Evolutionary conservation across 306 rosid genomes (phyloP).

Genomic region (Corylus avellana): DNA sequence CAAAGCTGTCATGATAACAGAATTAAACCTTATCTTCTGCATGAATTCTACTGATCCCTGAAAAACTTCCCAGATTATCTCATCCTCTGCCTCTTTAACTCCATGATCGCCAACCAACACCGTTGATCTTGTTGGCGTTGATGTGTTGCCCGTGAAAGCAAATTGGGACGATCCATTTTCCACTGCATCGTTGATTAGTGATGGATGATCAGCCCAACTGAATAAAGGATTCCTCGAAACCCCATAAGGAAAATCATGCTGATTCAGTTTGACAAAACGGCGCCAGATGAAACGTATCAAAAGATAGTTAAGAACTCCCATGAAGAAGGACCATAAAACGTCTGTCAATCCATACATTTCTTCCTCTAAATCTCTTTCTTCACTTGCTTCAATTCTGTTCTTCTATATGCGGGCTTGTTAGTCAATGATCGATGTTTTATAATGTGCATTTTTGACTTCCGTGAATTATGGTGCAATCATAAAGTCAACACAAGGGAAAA

Average conservation of each 20-base stretch:
- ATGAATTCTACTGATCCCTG: slow-evolving; percentile 73
- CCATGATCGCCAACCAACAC: slow-evolving; percentile 54
- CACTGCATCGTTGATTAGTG: slow-evolving; percentile 71
- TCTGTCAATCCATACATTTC: too few relatives aligned
- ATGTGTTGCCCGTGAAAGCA: slow-evolving; percentile 48
- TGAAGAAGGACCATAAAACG: too few relatives aligned
- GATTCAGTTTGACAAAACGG: slow-evolving; percentile 19
- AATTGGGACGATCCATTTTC: slow-evolving; percentile 94
- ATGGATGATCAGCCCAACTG: slow-evolving; percentile 76
- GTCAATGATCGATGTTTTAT: too few relatives aligned
- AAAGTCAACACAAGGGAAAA: too few relatives aligned
- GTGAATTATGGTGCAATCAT: too few relatives aligned
- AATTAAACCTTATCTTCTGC: slow-evolving; percentile 84
- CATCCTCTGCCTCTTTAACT: slow-evolving; percentile 50
- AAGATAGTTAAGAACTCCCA: too few relatives aligned
- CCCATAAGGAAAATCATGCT: slow-evolving; percentile 44
- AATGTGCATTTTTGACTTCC: too few relatives aligned
- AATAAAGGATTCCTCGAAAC: slow-evolving; percentile 55
- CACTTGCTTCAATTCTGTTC: too few relatives aligned
- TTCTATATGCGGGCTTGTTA: too few relatives aligned
- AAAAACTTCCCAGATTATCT: slow-evolving; percentile 79
- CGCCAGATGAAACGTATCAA: too few relatives aligned
- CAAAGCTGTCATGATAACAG: slow-evolving; percentile 59
- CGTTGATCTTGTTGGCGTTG: slow-evolving; percentile 53
- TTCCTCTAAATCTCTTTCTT: too few relatives aligned